These are phyloP conservation scores for Diaporthe citrichinensis DNA, from an alignment of 2,329 filamentous ascomycete genomes.

Conservation along the genomic window DNA sequence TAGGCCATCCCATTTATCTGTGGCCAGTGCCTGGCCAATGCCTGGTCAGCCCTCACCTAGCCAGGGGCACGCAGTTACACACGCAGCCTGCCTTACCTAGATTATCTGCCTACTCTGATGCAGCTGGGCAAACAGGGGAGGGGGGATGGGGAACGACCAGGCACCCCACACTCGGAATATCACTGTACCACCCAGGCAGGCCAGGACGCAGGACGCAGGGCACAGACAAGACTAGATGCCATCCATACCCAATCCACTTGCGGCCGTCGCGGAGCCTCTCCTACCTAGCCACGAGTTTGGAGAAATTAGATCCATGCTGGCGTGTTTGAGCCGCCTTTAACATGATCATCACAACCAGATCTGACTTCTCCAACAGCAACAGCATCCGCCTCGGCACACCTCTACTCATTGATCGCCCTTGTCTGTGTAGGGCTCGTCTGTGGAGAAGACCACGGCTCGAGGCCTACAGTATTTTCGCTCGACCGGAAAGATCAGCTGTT, in stretches of 20 bases:
- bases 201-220: not conserved
- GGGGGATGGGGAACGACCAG: not conserved
- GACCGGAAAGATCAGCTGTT: constrained; percentile 24
- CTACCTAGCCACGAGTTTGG: constrained; percentile 26
- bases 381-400: not conserved
- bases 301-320: constrained; percentile 31
- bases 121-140: not conserved
- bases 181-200: not conserved
- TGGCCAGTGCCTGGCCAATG: constrained; percentile 7
- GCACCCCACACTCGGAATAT: constrained; percentile 27
- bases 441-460: not conserved
- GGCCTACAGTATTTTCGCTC: not conserved
- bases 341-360: not conserved
- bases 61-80: constrained; percentile 20
- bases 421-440: not conserved
- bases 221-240: not conserved
- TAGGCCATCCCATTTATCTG: not conserved
- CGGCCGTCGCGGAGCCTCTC: constrained; percentile 18
- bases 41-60: constrained; percentile 10
- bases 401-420: not conserved
- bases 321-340: constrained; percentile 24
- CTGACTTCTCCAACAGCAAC: not conserved
- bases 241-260: constrained; percentile 15
- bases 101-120: not conserved
- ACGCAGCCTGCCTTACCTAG: constrained; percentile 9